A percentile compares a stretch with the other conserved stretches of the same genome.
Evolutionary conservation across 2,329 filamentous ascomycete genomes (phyloP).

Genomic region (Aureobasidium sp.): DNA sequence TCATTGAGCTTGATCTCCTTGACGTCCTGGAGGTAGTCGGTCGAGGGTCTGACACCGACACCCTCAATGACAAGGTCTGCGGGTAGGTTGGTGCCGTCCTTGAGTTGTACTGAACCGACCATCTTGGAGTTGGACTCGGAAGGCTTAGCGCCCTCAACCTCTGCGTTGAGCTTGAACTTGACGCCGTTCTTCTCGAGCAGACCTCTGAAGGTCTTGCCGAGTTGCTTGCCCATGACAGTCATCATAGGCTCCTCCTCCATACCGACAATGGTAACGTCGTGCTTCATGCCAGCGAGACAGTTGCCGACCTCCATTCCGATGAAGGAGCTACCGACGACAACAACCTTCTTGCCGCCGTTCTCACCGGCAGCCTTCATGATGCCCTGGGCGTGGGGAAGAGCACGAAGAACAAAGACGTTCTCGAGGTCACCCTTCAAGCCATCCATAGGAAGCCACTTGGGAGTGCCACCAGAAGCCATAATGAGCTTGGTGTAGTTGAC

Average conservation of each 20-base stretch:
- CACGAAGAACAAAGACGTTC: conserved; percentile 82
- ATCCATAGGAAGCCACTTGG: conserved; percentile 66
- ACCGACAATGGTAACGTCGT: conserved; percentile 78
- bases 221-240: conserved; percentile 71
- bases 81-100: conserved; percentile 76
- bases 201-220: conserved; percentile 74
- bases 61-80: conserved; percentile 90
- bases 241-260: conserved; percentile 83
- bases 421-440: conserved; percentile 74
- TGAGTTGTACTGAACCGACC: conserved; percentile 74
- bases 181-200: conserved; percentile 78
- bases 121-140: conserved; percentile 59
- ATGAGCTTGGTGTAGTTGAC: conserved; percentile 80
- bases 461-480: conserved; percentile 77
- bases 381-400: conserved; percentile 65
- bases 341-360: conserved; percentile 81
- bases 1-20: conserved; percentile 63
- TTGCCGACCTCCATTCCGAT: conserved; percentile 98
- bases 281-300: conserved; percentile 64
- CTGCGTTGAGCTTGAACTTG: conserved; percentile 76
- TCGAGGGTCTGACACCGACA: conserved; percentile 80
- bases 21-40: conserved; percentile 72
- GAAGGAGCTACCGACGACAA: conserved; percentile 87
- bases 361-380: conserved; percentile 73
- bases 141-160: conserved; percentile 75